phyloP scores from a whole-genome alignment of 768 basidiomycete genomes.

The Leccinum incarnatum region DNA sequence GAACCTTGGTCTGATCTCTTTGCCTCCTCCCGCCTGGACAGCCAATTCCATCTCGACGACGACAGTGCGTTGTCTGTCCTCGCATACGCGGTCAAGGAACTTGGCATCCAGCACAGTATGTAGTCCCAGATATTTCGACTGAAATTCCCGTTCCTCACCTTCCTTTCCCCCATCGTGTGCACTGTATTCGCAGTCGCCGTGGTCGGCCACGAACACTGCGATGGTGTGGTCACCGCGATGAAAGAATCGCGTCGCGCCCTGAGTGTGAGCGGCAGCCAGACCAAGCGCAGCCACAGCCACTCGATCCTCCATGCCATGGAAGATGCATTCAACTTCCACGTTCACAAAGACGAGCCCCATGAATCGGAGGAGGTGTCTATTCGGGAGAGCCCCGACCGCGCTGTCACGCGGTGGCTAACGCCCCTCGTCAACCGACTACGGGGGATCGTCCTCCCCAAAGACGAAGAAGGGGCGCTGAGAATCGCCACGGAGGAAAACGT shows the following conservation, averaged over 20 bases:
- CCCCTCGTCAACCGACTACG: slow-evolving; percentile 58
- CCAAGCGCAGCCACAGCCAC: slow-evolving; percentile 10
- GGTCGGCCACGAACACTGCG: slow-evolving; percentile 82
- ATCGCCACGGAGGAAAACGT: slow-evolving; percentile 52
- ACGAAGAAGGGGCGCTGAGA: slow-evolving; percentile 30
- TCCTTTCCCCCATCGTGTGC: slow-evolving; percentile 1
- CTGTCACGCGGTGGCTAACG: slow-evolving; percentile 68
- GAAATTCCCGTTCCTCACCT: background rate
- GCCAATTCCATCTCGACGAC: slow-evolving; percentile 72
- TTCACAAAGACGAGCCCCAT: slow-evolving; percentile 17
- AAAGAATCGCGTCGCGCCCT: slow-evolving; percentile 3
- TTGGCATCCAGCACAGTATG: slow-evolving; percentile 74
- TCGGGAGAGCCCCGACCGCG: slow-evolving; percentile 34
- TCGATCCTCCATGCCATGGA: slow-evolving; percentile 12
- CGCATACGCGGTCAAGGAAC: slow-evolving; percentile 62
- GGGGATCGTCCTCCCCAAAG: slow-evolving; percentile 34
- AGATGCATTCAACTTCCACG: slow-evolving; percentile 14
- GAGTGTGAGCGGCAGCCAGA: slow-evolving; percentile 46
- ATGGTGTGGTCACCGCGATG: slow-evolving; percentile 55
- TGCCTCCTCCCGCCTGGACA: slow-evolving; percentile 44
- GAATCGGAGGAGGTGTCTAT: too few species aligned
- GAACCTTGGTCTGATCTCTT: background rate
- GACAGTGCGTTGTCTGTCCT: slow-evolving; percentile 68
- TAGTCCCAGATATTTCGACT: slow-evolving; percentile 10
- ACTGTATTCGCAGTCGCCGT: slow-evolving; percentile 53